Conservation (phyloP, 805 yeast genomes). For the Pichia nanzhaoensis region DNA sequence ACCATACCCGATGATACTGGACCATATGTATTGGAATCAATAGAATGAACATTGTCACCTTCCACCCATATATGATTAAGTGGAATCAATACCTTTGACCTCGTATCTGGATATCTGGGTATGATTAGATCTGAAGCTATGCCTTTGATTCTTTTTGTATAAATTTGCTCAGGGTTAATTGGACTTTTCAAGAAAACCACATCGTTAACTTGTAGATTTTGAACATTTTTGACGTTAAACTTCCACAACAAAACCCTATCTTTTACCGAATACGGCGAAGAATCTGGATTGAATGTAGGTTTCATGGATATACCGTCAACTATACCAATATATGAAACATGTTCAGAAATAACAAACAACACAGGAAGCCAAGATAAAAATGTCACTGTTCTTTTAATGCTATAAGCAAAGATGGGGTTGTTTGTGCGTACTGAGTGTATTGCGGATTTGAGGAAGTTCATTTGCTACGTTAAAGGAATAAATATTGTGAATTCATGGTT, state of each 20-base stretch:
- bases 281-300: constrained; percentile 68
- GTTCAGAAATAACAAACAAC: constrained; percentile 56
- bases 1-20: constrained; percentile 79
- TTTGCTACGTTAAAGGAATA: neutral
- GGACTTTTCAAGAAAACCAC: constrained; percentile 78
- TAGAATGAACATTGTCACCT: constrained; percentile 81
- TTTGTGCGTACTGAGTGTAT: neutral
- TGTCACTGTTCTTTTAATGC: constrained; percentile 28
- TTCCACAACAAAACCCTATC: constrained; percentile 71
- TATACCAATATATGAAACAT: constrained; percentile 64
- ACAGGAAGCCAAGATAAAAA: constrained; percentile 78
- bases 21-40: constrained; percentile 85
- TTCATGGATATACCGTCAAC: constrained; percentile 82
- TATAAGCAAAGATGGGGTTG: constrained; percentile 22
- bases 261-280: constrained; percentile 24
- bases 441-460: neutral
- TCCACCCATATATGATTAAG: constrained; percentile 88
- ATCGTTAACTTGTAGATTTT: constrained; percentile 53
- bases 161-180: constrained; percentile 63
- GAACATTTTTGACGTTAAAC: constrained; percentile 43
- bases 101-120: constrained; percentile 64
- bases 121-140: constrained; percentile 61
- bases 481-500: too few species aligned
- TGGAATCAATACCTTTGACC: constrained; percentile 56
- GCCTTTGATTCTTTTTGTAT: constrained; percentile 76